Base-by-base conservation (phyloP, 345 rosid species). In the Citrus inodora region DNA sequence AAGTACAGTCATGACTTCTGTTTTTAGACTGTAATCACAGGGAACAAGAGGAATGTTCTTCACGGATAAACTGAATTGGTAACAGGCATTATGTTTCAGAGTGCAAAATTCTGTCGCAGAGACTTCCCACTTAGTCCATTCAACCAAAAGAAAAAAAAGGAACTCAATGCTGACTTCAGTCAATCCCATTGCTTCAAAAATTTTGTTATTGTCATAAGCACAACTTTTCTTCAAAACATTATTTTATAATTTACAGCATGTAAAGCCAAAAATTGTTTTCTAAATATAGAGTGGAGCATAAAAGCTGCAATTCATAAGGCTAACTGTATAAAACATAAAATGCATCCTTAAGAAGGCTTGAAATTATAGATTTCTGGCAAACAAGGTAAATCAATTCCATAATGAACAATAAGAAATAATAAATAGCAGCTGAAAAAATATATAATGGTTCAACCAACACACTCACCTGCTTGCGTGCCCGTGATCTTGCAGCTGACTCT, bases 381-480 rank as follows among this genome's bases (percentile, higher is more conserved):
- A 59, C 76, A 59, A 24, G 40, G 63, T 64, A 28, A 62, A 38
- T 7, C 7, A 27, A 63, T 48, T 33, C 9, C 35, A 76, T 6
- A 53, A 16, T 55, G 73, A 64, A 37, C 53, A 66, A 67, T 14
- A 77, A 9, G 25, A 63, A 67, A 27, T 4, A 46, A 25, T 6
- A 74, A 59, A 51, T 56, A 30, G 38, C 37, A 75, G 51, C 42
- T 24, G 51, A 56, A 2, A 3, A 79, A 55, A 33, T 7, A 73
- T 9, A 25, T 73, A 76, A 75, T 40, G 58, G 60, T 67, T 80
- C 76, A 71, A 74, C 70, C 80, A 62, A 53, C 38, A 19, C 33
- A 70, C 69, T 83, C 72, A 94, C 99, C 99, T 96, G 99, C 87
- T 96, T 96, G 69, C 99, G 97, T 85, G 97, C 97, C 78, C 99